Evolutionary conservation across 495 filamentous ascomycete genomes (phyloP).

Genomic region (Xylaria acuta): DNA sequence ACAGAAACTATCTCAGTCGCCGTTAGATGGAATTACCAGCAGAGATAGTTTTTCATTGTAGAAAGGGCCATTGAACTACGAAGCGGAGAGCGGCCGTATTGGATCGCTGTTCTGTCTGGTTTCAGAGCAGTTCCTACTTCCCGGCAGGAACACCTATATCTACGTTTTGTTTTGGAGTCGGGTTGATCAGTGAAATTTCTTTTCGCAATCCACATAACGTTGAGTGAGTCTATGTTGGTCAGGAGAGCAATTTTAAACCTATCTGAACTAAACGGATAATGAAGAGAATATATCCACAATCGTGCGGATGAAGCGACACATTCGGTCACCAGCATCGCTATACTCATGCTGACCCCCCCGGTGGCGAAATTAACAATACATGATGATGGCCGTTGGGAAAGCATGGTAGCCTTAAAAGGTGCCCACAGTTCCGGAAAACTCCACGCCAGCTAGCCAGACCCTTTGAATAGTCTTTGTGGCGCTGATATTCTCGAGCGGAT

Average conservation of each 20-base stretch:
- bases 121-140: no score
- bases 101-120: no score
- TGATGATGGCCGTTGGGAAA: not conserved
- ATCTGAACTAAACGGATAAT: not conserved
- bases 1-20: no score
- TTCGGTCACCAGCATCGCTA: not conserved
- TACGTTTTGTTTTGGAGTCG: no score
- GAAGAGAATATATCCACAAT: not conserved
- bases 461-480: conserved; percentile 33
- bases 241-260: not conserved
- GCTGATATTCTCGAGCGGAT: conserved; percentile 43
- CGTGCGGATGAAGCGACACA: not conserved
- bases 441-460: conserved; percentile 42
- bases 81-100: no score
- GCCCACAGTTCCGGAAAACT: conserved; percentile 21
- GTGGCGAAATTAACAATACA: not conserved
- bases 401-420: not conserved
- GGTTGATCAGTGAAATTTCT: no score
- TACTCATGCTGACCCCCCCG: not conserved
- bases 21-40: no score
- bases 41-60: no score
- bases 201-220: not conserved
- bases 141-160: no score
- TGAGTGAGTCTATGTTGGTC: not conserved
- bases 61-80: no score